A percentile compares a stretch with the other conserved stretches of the same genome.
These are phyloP conservation scores for Umbelopsis sp. DNA, from an alignment of 192 early-diverging fungal genomes.

Conservation along the genomic window DNA sequence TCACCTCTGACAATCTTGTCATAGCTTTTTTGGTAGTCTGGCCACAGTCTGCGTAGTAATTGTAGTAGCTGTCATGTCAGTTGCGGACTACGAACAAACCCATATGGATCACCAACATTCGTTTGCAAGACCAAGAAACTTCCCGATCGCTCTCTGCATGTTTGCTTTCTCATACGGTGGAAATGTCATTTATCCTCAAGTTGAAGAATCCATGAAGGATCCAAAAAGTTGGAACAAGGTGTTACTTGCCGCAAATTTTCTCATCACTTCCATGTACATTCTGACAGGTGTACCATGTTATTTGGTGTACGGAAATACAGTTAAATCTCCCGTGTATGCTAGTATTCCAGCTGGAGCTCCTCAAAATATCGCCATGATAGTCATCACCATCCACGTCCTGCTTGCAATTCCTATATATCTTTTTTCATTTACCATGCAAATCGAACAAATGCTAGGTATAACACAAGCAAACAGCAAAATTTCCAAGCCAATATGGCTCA, in stretches of 20 bases:
- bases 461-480: constrained; percentile 46
- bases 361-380: constrained; percentile 61
- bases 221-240: constrained; percentile 74
- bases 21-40: constrained; percentile 74
- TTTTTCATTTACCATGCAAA: constrained; percentile 70
- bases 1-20: not conserved
- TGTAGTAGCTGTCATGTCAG: constrained; percentile 64
- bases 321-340: constrained; percentile 66
- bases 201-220: constrained; percentile 77
- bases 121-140: constrained; percentile 51
- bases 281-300: constrained; percentile 73
- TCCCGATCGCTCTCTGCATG: constrained; percentile 78
- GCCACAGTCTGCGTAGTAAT: constrained; percentile 71
- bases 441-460: constrained; percentile 65
- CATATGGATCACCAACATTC: constrained; percentile 35
- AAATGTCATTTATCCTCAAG: constrained; percentile 81
- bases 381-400: constrained; percentile 80
- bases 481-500: constrained; percentile 37
- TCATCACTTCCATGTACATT: constrained; percentile 71
- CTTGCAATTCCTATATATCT: constrained; percentile 76
- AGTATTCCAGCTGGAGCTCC: constrained; percentile 68
- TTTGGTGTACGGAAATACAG: constrained; percentile 66
- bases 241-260: constrained; percentile 56
- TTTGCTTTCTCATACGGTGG: constrained; percentile 83
- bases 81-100: constrained; percentile 47